phyloP scores from a whole-genome alignment of 352 stramenopile species.

The Phytophthora hibernalis region DNA sequence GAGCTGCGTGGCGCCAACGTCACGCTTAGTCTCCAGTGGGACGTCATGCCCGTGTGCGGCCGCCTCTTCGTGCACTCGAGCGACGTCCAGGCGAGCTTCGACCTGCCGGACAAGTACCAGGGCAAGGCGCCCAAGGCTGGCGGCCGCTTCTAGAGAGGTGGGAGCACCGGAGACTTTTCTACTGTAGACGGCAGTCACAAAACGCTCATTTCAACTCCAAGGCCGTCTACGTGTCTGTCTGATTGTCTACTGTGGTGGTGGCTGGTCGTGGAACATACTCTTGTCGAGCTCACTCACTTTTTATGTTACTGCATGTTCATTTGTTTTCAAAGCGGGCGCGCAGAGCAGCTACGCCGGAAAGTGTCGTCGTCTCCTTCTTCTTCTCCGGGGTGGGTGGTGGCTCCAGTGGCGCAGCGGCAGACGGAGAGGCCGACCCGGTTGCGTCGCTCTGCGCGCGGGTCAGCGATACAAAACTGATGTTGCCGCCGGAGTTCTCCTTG shows the following conservation, averaged over 20 bases:
- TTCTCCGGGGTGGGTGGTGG: conserved; percentile 21
- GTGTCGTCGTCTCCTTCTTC: conserved; percentile 30
- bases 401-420: conserved; percentile 14
- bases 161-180: conserved; percentile 3
- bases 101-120: conserved; percentile 70
- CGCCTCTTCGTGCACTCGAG: conserved; percentile 74
- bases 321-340: conserved; percentile 80
- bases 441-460: conserved; percentile 38
- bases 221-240: conserved; percentile 13
- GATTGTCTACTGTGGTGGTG: no score
- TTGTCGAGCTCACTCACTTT: conserved; percentile 5
- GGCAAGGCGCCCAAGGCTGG: conserved; percentile 60
- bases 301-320: conserved; percentile 27
- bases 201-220: conserved; percentile 19
- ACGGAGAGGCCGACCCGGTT: conserved; percentile 17
- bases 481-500: conserved; percentile 34
- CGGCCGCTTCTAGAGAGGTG: conserved; percentile 36
- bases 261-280: conserved; percentile 4
- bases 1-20: conserved; percentile 82
- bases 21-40: conserved; percentile 84
- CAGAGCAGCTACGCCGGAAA: conserved; percentile 72
- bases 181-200: conserved; percentile 26
- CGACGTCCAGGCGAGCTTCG: conserved; percentile 58
- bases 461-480: conserved; percentile 34
- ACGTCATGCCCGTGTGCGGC: conserved; percentile 88